Base-by-base conservation (phyloP, 1,284 basidiomycete species). In the Somion occarium region DNA sequence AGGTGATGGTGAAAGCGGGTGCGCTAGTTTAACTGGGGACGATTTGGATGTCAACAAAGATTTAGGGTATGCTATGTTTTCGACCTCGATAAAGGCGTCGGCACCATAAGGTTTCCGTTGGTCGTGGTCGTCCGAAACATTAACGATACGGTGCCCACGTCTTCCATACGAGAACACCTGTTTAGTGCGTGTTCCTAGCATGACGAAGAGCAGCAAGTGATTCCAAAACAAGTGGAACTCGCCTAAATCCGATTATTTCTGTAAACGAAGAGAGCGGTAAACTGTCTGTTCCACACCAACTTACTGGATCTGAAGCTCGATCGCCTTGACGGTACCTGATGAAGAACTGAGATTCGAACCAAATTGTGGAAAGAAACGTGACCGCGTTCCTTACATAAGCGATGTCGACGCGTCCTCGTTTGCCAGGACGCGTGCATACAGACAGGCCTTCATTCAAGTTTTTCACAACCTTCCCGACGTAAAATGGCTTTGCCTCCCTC, bases 141-240 rank as follows among this genome's bases (percentile, higher is more conserved):
- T 78, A 59, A 89, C 73, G 18, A 89, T 77, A 38, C 86, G 80
- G 49, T 78, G 77, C 22, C 74, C 73, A 49, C 85, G 80, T 56
- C 80, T 79, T 18, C 86, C 86, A 61, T 89, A 89, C 15, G 83
- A 69, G 49, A 75, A 77, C 52, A 89, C 78, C 59, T 85, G 82
- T 64, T 86, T 88, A 11, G 86, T 89, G 56, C 74, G 73, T 50
- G 77, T 57, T 42, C 78, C 72, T 7, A 81, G 67, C 79, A 80
- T 80, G n/a, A 25, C 38, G n/a, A n/a, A 38, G 42, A 43, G 30
- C 30, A 7, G 30, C 30, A 7, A 34, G 30, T 34, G 30, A 15
- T 15, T 7, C 30, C 15, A 7, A 15, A 23, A 19, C 13, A 13
- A 38, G 30, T 44, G 20, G 19, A n/a, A 3, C 13, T 20, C 44